A percentile compares a stretch with the other conserved stretches of the same genome.
Conservation (phyloP, 371 early-diverging fungal genomes). For the Mortierella sp. region DNA sequence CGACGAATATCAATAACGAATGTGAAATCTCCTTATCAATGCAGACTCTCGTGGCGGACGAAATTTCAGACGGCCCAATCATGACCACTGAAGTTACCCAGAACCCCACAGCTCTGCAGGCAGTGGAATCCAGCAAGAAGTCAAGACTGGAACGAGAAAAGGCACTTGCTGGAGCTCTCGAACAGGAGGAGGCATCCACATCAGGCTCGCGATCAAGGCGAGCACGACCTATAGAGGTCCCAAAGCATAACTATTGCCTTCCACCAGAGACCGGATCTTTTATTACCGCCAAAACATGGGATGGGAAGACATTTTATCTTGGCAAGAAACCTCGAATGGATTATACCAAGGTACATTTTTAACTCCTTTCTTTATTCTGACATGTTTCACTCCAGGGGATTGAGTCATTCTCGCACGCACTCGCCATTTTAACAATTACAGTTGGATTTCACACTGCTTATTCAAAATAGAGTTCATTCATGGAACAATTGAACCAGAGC, state of each 20-base stretch:
- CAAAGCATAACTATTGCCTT: constrained; percentile 37
- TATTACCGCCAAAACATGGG: constrained; percentile 30
- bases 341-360: constrained; percentile 19
- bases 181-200: too few relatives aligned
- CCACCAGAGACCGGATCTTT: constrained; percentile 45
- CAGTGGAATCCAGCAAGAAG: constrained; percentile 29
- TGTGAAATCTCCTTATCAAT: too few relatives aligned
- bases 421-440: too few relatives aligned
- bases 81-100: too few relatives aligned
- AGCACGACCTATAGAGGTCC: constrained; percentile 2
- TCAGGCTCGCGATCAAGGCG: neutral
- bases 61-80: too few relatives aligned
- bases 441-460: too few relatives aligned
- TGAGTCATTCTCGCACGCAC: too few relatives aligned
- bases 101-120: neutral
- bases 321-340: constrained; percentile 26
- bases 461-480: constrained; percentile 9
- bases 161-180: neutral
- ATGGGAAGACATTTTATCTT: constrained; percentile 39
- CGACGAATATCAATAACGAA: too few relatives aligned
- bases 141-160: constrained; percentile 13
- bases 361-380: neutral
- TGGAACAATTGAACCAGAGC: constrained; percentile 10
- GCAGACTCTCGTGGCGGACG: too few relatives aligned
- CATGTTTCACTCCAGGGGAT: neutral